A percentile compares a stretch with the other conserved stretches of the same genome.
phyloP scores from a whole-genome alignment of 106 monocot species.

The Dendrobium catenatum region DNA sequence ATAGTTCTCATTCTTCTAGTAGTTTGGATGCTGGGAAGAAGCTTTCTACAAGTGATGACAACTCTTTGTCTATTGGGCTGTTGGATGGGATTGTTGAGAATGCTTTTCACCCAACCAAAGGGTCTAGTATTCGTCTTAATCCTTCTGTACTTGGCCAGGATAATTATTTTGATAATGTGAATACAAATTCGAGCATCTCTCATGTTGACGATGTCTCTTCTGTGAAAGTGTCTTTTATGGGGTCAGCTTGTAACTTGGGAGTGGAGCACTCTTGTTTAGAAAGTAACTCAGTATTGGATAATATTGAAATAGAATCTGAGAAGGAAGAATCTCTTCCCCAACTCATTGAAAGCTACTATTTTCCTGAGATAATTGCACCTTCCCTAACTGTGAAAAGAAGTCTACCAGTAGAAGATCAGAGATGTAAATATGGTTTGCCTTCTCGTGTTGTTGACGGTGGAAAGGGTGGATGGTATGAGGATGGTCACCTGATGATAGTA shows the following conservation, averaged over 20 bases:
- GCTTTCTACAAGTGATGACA: slow-evolving; percentile 13
- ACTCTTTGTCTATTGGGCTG: slow-evolving; percentile 31
- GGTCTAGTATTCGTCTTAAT: neutral
- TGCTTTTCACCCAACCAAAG: slow-evolving; percentile 41
- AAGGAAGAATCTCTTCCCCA: slow-evolving; percentile 16
- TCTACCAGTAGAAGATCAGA: slow-evolving; percentile 7
- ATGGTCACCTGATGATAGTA: slow-evolving; percentile 36
- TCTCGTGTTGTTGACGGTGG: slow-evolving; percentile 25
- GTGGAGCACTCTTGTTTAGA: slow-evolving; percentile 1
- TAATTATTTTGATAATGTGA: neutral
- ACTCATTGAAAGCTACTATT: slow-evolving; percentile 67
- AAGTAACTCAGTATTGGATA: slow-evolving; percentile 13
- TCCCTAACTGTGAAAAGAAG: slow-evolving; percentile 12
- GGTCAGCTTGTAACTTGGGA: neutral
- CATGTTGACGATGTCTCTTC: slow-evolving; percentile 8
- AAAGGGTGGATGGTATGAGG: slow-evolving; percentile 65
- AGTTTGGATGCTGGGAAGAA: slow-evolving; percentile 16
- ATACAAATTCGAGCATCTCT: neutral
- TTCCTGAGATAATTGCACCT: slow-evolving; percentile 27
- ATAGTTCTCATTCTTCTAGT: slow-evolving; percentile 9
- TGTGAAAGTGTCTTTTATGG: slow-evolving; percentile 15
- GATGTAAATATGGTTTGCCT: slow-evolving; percentile 10
- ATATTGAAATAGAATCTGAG: neutral
- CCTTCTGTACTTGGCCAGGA: neutral
- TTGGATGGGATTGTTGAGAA: slow-evolving; percentile 88